Percentiles rank a stretch among this genome's conserved stretches.
Evolutionary conservation across 352 stramenopile genomes (phyloP).

Genomic region (Globisporangium radiosum): DNA sequence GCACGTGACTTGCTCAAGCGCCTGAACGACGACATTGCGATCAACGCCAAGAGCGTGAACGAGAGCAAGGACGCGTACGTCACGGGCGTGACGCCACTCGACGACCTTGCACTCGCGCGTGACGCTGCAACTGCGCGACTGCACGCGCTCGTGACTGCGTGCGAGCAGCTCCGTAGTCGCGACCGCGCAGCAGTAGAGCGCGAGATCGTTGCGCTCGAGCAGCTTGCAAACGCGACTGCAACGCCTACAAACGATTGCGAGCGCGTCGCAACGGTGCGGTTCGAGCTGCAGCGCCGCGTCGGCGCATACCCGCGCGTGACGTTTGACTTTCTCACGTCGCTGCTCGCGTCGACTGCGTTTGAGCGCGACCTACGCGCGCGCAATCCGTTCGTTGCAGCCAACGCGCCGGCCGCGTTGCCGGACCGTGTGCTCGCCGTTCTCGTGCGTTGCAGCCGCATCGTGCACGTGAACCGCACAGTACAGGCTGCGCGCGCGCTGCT

Average conservation of each 20-base stretch:
- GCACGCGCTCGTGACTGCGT: slow-evolving; percentile 39
- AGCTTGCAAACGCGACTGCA: slow-evolving; percentile 40
- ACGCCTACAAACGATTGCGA: slow-evolving; percentile 3
- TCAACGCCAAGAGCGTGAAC: slow-evolving; percentile 68
- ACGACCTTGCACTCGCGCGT: slow-evolving; percentile 20
- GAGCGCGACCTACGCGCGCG: slow-evolving; percentile 48
- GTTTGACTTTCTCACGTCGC: slow-evolving; percentile 76
- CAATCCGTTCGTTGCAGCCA: slow-evolving; percentile 53
- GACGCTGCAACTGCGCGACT: slow-evolving; percentile 26
- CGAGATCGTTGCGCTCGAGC: slow-evolving; percentile 47
- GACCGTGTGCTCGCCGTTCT: slow-evolving; percentile 56
- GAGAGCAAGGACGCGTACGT: slow-evolving; percentile 73
- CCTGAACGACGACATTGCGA: slow-evolving; percentile 90
- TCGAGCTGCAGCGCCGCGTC: slow-evolving; percentile 53
- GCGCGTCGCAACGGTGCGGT: slow-evolving; percentile 31
- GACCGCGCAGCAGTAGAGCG: slow-evolving; percentile 52
- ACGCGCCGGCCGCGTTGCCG: slow-evolving; percentile 21
- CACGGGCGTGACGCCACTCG: slow-evolving; percentile 44
- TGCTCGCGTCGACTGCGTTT: slow-evolving; percentile 56
- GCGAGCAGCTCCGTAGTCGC: slow-evolving; percentile 35
- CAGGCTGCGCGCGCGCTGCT: slow-evolving; percentile 34
- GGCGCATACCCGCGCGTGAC: slow-evolving; percentile 52
- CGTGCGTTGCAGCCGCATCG: slow-evolving; percentile 76
- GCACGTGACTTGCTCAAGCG: slow-evolving; percentile 92
- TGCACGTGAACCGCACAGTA: slow-evolving; percentile 78